Conservation (phyloP, 495 filamentous ascomycete species). For the Copromyces sp. region DNA sequence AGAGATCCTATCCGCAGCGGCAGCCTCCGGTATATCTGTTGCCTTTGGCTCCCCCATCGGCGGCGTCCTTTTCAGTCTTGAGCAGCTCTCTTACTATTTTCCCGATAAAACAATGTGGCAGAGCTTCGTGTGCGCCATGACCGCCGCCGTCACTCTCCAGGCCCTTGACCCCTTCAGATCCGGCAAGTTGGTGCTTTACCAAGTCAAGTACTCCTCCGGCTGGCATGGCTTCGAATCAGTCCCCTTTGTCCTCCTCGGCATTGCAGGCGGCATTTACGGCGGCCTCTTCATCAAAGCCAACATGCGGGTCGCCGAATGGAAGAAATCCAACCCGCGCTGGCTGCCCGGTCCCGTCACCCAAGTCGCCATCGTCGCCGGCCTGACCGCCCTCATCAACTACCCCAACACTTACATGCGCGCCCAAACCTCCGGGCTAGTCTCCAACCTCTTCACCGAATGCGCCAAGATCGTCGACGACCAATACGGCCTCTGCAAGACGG, state of each 20-base stretch:
- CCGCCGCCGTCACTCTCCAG: conserved; percentile 86
- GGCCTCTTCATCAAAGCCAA: conserved; percentile 92
- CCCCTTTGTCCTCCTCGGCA: conserved; percentile 78
- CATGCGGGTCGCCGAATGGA: conserved; percentile 76
- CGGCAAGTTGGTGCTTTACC: conserved; percentile 92
- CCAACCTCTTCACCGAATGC: conserved; percentile 87
- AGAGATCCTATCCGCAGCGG: conserved; percentile 89
- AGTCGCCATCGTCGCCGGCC: conserved; percentile 59
- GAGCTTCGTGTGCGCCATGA: conserved; percentile 97
- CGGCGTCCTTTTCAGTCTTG: conserved; percentile 83
- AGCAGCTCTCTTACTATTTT: conserved; percentile 97
- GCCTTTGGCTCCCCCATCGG: conserved; percentile 97
- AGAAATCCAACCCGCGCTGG: conserved; percentile 47
- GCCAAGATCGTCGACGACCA: conserved; percentile 65
- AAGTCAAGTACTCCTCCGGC: conserved; percentile 82
- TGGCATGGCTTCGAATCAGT: conserved; percentile 96
- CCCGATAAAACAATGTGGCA: conserved; percentile 99
- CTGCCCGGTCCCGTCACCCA: conserved; percentile 61
- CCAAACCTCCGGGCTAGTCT: conserved; percentile 85
- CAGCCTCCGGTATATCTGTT: conserved; percentile 90
- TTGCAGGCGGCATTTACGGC: conserved; percentile 85
- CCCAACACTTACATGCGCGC: conserved; percentile 92
- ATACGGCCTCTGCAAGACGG: conserved; percentile 78
- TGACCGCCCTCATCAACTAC: conserved; percentile 86
- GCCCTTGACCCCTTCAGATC: conserved; percentile 91